Conservation (phyloP, 345 rosid genomes). For the Corymbia maculata region DNA sequence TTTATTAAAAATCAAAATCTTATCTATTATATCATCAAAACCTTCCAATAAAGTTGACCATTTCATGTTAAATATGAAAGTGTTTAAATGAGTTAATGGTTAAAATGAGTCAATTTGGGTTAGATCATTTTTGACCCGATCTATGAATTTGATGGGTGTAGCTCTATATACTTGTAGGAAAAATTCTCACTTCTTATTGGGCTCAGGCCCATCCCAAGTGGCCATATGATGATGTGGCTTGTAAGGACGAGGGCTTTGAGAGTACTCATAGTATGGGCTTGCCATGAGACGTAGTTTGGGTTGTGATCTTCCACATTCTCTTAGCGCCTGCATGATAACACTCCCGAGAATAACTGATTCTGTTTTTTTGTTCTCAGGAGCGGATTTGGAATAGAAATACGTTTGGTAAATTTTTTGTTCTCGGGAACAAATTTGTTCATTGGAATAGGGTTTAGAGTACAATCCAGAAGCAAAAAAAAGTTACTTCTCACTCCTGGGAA, state of each 20-base stretch:
- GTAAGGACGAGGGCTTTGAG: neutral
- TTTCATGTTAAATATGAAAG: neutral
- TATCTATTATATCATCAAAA: neutral
- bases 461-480: too few species aligned
- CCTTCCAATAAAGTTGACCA: neutral
- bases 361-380: too few species aligned
- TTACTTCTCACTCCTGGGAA: too few species aligned
- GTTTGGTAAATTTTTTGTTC: too few species aligned
- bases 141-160: neutral
- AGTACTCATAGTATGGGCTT: neutral
- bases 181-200: neutral
- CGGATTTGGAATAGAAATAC: too few species aligned
- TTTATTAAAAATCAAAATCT: neutral
- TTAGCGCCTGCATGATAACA: too few species aligned
- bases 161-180: neutral
- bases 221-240: neutral
- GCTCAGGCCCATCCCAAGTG: neutral
- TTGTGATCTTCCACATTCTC: neutral
- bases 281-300: neutral
- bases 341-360: too few species aligned
- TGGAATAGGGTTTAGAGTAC: too few species aligned
- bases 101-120: fast-evolving
- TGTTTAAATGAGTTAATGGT: too few species aligned
- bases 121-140: fast-evolving
- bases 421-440: too few species aligned